Base-by-base conservation (phyloP, 2,329 filamentous ascomycete genomes). In the Verticillium isaacii region DNA sequence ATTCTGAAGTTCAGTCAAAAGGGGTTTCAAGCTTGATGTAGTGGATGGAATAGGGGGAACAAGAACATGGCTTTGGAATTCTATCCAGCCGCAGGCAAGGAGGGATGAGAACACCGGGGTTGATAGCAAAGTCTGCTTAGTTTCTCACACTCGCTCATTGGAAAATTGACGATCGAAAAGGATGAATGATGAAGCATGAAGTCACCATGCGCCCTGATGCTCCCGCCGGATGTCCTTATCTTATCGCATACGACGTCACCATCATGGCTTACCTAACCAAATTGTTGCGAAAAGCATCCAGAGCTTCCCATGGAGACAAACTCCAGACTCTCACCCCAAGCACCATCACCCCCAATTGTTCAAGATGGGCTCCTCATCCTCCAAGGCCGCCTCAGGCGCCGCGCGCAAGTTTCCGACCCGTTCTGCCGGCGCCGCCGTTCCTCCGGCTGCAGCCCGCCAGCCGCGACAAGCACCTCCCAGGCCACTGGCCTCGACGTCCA, bases 301-400 rank as follows among this genome's bases (percentile, higher is more conserved):
- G 36, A 60, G 61, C 52, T 62, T 58, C 36, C 55, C 32, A 14
- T 14, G 11, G 2, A 23, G n/a, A 23, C 41, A 14, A 12, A 8
- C 3, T 9, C n/a, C 34, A 36, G 34, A 6, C 29, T 57, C 54
- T 15, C 57, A 34, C 12, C 14, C n/a, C 17, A n/a, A 50, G 58
- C 32, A 50, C 19, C 19, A 12, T 3, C n/a, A 25, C n/a, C 41
- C 5, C n/a, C 3, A 19, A 9, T 23, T 5, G 8, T 23, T n/a
- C n/a, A 50, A 23, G 9, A 80, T 83, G 80, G 80, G 80, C 37
- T 74, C 80, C 5, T 75, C 77, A 45, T 73, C 78, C 3, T 83
- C 80, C 29, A 83, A 82, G 68, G 75, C 78, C 17, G 74, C 74
- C 14, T 73, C 75, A 63, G 69, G 73, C 56, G 74, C 73, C 29